Evolutionary conservation across 148 eudicot species (phyloP), one percentile per base, ranked within the genome.

Genomic region (Amaranthus hypochondriacus): DNA sequence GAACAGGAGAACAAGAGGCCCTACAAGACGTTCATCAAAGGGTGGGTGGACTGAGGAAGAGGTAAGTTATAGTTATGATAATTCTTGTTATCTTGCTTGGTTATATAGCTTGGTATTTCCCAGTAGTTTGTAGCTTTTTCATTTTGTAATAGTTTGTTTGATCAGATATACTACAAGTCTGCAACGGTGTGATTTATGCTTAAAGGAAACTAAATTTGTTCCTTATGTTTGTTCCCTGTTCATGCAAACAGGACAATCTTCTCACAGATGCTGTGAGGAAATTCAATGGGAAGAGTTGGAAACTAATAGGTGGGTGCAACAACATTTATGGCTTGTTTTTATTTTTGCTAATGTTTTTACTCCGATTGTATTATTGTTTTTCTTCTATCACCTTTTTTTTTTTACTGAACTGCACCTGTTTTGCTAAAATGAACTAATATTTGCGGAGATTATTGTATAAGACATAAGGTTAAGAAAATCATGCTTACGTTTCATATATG

Each of bases 31-130:
- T 13, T 81, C 96, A 52, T 89, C 98, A 62, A 86, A 85, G 74
- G 90, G 92, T 56, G 93, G 96, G 21, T 93, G 98, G 98, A 93
- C 98, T 10, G 87, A 81, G 58, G 93, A 90, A 81, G 96, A 90
- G 96, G 98, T 90, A 6, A 61, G 87, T 77, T 14, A 2, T 47
- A 15, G 39, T 48, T 12, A 13, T 5, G 65, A 61, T 49, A 51
- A n/a, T 50, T 12, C 8, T 46, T n/a, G 18, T 73, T 70, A 58
- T 54, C n/a, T 62, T 47, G 53, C 56, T 63, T 46, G 15, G 39
- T 46, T 0, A 11, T 10, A 18, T 10, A 51, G 60, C 18, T 69
- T 62, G 6, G 50, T 51, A 62, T 55, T 67, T 52, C 48, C 14
- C 61, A 48, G 39, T 52, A 64, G 4, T 58, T 9, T 57, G 13